Evolutionary conservation across 371 early-diverging fungal species (phyloP).

Genomic region (Blakeslea trispora): DNA sequence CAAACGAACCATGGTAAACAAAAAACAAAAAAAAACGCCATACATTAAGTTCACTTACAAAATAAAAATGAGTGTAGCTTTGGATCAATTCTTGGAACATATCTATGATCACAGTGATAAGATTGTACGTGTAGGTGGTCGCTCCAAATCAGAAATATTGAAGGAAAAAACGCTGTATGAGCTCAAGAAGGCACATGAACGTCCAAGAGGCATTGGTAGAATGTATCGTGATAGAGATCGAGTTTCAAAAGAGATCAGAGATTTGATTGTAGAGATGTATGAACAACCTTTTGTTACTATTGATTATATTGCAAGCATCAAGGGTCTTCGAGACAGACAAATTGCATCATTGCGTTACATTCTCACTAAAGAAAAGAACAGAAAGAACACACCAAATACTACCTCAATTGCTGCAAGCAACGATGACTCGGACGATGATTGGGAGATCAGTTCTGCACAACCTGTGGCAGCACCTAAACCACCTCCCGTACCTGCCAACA

Average conservation of each 20-base stretch:
- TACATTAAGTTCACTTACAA: neutral
- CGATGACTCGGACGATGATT: slow-evolving; percentile 43
- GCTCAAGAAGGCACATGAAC: slow-evolving; percentile 35
- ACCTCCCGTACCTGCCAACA: slow-evolving; percentile 4
- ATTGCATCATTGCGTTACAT: slow-evolving; percentile 40
- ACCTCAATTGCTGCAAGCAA: slow-evolving; percentile 7
- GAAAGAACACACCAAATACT: slow-evolving; percentile 12
- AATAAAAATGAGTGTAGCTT: slow-evolving; percentile 49
- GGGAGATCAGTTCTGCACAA: slow-evolving; percentile 32
- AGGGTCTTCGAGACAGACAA: slow-evolving; percentile 41
- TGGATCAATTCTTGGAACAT: slow-evolving; percentile 74
- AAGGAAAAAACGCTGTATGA: slow-evolving; percentile 48
- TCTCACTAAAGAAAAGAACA: slow-evolving; percentile 36
- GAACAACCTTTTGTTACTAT: slow-evolving; percentile 55
- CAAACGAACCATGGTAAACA: slow-evolving; percentile 69
- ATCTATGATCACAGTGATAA: slow-evolving; percentile 46
- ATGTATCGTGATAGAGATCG: slow-evolving; percentile 42
- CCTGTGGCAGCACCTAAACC: slow-evolving; percentile 3
- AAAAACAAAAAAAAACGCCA: neutral
- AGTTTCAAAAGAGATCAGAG: slow-evolving; percentile 38
- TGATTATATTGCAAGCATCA: slow-evolving; percentile 36
- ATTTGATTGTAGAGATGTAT: slow-evolving; percentile 44
- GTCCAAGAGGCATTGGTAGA: slow-evolving; percentile 29
- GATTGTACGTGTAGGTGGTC: slow-evolving; percentile 65
- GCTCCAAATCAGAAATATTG: slow-evolving; percentile 56